Percentiles rank a stretch among this genome's conserved stretches.
These are phyloP conservation scores for Chlorophyllum brunneum DNA, from an alignment of 768 basidiomycete species.

Conservation along the genomic window DNA sequence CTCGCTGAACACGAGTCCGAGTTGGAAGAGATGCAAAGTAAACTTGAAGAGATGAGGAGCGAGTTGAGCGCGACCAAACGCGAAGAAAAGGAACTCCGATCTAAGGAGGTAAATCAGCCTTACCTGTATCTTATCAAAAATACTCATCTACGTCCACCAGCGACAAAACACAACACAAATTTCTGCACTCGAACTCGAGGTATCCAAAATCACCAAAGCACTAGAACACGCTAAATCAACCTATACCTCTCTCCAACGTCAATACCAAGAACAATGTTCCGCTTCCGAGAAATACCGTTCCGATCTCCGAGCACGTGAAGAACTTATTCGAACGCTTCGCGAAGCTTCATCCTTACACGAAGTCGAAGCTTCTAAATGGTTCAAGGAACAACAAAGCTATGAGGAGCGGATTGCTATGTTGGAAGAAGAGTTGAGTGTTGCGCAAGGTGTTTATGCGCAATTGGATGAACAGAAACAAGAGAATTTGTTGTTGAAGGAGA, in stretches of 20 bases:
- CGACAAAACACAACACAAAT: conserved; percentile 67
- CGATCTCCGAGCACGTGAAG: conserved; percentile 70
- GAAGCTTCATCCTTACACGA: conserved; percentile 58
- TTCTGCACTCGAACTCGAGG: conserved; percentile 68
- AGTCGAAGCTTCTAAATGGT: conserved; percentile 63
- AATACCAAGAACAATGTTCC: conserved; percentile 87
- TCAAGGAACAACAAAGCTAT: conserved; percentile 42
- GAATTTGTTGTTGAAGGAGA: conserved; percentile 90
- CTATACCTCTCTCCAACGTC: conserved; percentile 76
- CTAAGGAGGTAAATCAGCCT: conserved; percentile 65
- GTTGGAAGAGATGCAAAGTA: conserved; percentile 72
- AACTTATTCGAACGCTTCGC: conserved; percentile 60
- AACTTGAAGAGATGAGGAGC: conserved; percentile 70
- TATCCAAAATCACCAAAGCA: conserved; percentile 67
- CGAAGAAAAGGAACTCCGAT: conserved; percentile 89
- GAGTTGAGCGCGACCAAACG: conserved; percentile 80
- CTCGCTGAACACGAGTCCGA: conserved; percentile 79
- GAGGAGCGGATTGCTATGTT: conserved; percentile 69
- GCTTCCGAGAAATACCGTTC: conserved; percentile 78
- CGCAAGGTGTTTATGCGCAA: conserved; percentile 67
- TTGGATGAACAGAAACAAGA: conserved; percentile 94
- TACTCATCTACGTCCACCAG: conserved; percentile 28
- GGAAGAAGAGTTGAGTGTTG: conserved; percentile 66
- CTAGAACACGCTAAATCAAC: conserved; percentile 71
- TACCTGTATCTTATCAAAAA: background rate